These are phyloP conservation scores for Polytrichum commune DNA, from an alignment of 225 moss, liverwort and hornwort species.

Conservation along the genomic window DNA sequence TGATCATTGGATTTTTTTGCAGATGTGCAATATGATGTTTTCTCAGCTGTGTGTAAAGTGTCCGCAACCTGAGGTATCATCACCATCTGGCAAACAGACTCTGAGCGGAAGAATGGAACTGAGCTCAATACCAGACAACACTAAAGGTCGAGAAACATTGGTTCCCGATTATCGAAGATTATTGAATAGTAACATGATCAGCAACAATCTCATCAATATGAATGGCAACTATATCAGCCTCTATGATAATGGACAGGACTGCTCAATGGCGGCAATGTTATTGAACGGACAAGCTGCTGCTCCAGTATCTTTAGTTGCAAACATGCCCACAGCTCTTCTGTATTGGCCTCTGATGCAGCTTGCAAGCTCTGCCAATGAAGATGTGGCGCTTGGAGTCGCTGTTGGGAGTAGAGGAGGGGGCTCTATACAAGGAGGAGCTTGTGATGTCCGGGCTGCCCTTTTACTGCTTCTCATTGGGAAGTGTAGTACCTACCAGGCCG, in stretches of 20 bases:
- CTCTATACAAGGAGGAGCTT: conserved; percentile 82
- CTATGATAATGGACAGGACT: conserved; percentile 37
- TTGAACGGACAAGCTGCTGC: conserved; percentile 91
- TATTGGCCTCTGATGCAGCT: conserved; percentile 99
- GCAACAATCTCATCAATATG: conserved; percentile 56
- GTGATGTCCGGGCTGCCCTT: conserved; percentile 93
- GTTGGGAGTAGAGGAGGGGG: conserved; percentile 98
- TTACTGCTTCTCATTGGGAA: conserved; percentile 91
- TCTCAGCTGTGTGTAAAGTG: conserved; percentile 91
- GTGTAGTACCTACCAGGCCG: conserved; percentile 87
- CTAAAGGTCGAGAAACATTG: conserved; percentile 38
- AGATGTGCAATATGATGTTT: conserved; percentile 99
- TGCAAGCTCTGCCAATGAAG: conserved; percentile 89
- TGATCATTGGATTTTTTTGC: conserved; percentile 21
- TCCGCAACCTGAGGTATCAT: conserved; percentile 49
- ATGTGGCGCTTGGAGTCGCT: conserved; percentile 85
- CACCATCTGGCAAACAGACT: conserved; percentile 24
- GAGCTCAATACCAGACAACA: conserved; percentile 35
- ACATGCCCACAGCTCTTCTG: conserved; percentile 93
- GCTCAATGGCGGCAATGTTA: conserved; percentile 88
- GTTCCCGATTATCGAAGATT: conserved; percentile 41
- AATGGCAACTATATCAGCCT: conserved; percentile 43
- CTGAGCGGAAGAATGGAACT: conserved; percentile 44
- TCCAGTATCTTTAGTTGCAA: conserved; percentile 85
- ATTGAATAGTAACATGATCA: conserved; percentile 43